A percentile compares a stretch with the other conserved stretches of the same genome.
Conservation (phyloP, 257 asterid species). For the Ligustrum vulgare region DNA sequence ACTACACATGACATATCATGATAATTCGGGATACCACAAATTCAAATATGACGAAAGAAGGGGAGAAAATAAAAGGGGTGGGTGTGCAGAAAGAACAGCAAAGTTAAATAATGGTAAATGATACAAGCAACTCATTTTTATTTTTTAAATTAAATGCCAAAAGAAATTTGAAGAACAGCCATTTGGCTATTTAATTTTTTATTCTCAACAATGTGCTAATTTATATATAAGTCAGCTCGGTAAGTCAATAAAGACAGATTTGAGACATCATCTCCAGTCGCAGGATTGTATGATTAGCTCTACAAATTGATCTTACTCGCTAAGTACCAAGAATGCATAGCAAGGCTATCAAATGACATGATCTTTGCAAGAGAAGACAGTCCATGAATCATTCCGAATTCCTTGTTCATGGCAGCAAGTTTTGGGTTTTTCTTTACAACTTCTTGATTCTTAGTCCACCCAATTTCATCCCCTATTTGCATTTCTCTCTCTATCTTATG, state of each 20-base stretch:
- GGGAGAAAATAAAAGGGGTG: not conserved
- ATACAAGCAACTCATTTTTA: not conserved
- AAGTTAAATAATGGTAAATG: not conserved
- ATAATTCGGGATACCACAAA: too few relatives aligned
- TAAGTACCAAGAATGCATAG: slow-evolving; percentile 93
- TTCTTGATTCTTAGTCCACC: slow-evolving; percentile 88
- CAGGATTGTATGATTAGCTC: slow-evolving; percentile 23
- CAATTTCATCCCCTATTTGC: slow-evolving; percentile 88
- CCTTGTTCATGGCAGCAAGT: slow-evolving; percentile 96
- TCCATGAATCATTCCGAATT: slow-evolving; percentile 97
- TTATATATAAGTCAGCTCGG: not conserved
- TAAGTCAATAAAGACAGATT: slow-evolving; percentile 3
- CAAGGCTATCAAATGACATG: slow-evolving; percentile 84
- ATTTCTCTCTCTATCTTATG: slow-evolving; percentile 92
- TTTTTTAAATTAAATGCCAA: not conserved
- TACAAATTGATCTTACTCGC: slow-evolving; percentile 76
- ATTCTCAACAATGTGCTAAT: not conserved
- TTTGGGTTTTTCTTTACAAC: slow-evolving; percentile 84
- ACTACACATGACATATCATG: not conserved
- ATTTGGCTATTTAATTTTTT: not conserved
- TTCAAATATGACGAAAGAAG: too few relatives aligned
- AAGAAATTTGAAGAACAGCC: not conserved
- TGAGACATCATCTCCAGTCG: slow-evolving; percentile 14
- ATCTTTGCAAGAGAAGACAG: slow-evolving; percentile 94
- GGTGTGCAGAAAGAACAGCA: not conserved